Evolutionary conservation across 345 rosid genomes (phyloP), one percentile per base, ranked within the genome.

Genomic region (Salix suchowensis): DNA sequence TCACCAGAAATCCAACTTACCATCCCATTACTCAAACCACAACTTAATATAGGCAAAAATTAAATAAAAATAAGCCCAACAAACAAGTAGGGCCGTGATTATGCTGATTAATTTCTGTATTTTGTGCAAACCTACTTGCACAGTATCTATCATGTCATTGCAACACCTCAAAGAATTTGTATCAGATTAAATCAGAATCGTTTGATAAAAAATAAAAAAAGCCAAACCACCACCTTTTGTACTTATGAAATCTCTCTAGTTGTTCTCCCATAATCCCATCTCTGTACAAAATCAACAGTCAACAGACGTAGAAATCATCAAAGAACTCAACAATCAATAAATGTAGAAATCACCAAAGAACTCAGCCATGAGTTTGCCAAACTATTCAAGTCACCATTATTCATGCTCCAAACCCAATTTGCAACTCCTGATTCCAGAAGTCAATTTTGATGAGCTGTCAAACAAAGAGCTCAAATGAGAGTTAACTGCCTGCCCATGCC

Each of bases 281-380:
- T 18, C 55, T 18, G 7, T 50, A 50, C 55, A 1, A 18, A 46
- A 4, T 46, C 50, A 46, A 46, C 16, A 10, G 15, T 46, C 50
- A 46, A 46, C 15, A 46, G 13, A 46, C 50, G 0, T 46, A 11
- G 50, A 46, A 46, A 46, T 46, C 50, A 46, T 11, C 50, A 46
- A 46, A 46, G 50, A 46, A 18, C 55, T 50, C 55, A 50, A 48
- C 19, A 48, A 48, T 48, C 54, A 48, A 48, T 6, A 48, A 48
- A 48, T 12, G 15, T 48, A 15, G 36, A 34, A 34, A 34, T 93
- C 65, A 93, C 91, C 84, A 93, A 80, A 8, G 98, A 93, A 81
- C 99, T 93, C 23, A 91, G 94, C 75, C 92, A 97, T 14, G 98
- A 90, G 76, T 91, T 93, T 55, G 94, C 93, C 70, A 88, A 92